Conservation (phyloP, 2,329 filamentous ascomycete genomes). For the Coniella vitis region DNA sequence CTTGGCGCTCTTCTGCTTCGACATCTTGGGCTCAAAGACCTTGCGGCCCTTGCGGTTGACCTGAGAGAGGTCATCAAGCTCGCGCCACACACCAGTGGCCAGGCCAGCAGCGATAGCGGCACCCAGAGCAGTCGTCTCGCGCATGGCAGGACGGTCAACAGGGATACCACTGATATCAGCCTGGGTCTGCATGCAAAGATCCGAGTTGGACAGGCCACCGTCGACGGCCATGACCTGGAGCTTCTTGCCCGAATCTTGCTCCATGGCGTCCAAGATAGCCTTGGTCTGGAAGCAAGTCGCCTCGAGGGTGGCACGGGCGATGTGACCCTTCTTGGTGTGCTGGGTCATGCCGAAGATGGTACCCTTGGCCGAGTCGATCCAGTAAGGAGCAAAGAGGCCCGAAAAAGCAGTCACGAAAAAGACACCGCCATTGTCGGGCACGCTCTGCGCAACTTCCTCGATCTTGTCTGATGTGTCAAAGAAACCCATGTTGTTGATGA, state of each 20-base stretch:
- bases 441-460: conserved; percentile 43
- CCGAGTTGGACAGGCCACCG: conserved; percentile 82
- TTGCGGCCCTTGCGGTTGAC: conserved; percentile 66
- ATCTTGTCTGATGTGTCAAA: conserved; percentile 44
- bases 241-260: conserved; percentile 71
- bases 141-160: conserved; percentile 79
- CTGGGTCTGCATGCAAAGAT: conserved; percentile 88
- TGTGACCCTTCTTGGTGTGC: conserved; percentile 77
- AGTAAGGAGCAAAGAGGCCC: conserved; percentile 86
- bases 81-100: conserved; percentile 70
- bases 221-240: conserved; percentile 75
- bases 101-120: conserved; percentile 88
- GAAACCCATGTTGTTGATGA: conserved; percentile 58
- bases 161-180: conserved; percentile 77
- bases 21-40: conserved; percentile 62
- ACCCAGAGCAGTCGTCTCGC: conserved; percentile 82
- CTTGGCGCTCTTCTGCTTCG: conserved; percentile 31
- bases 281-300: conserved; percentile 90
- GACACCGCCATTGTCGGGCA: conserved; percentile 71
- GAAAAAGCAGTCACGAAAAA: conserved; percentile 87
- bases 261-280: conserved; percentile 88
- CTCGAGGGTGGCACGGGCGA: conserved; percentile 83
- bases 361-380: conserved; percentile 88
- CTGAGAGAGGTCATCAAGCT: conserved; percentile 64
- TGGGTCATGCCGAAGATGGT: conserved; percentile 84